Evolutionary conservation across 2,329 filamentous ascomycete species (phyloP).

Genomic region (Lachnellula hyalina): DNA sequence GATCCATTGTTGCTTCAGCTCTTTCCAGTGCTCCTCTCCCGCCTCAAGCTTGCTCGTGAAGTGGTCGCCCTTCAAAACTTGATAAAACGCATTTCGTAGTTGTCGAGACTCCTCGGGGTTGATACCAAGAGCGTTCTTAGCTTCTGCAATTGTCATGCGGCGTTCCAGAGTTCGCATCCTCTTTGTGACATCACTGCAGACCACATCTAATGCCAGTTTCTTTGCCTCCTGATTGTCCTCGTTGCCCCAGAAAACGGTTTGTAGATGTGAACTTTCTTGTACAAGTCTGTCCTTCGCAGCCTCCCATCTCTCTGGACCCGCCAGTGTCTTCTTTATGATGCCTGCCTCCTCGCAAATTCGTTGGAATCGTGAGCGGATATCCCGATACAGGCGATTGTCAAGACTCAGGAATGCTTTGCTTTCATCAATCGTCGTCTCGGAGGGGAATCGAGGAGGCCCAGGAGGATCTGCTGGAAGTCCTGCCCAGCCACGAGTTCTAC

Average conservation of each 20-base stretch:
- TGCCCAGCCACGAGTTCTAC: slow-evolving; percentile 63
- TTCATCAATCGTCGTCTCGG: slow-evolving; percentile 77
- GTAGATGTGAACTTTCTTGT: slow-evolving; percentile 57
- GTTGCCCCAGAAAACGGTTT: slow-evolving; percentile 53
- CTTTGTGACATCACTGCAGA: slow-evolving; percentile 79
- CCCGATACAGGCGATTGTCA: slow-evolving; percentile 56
- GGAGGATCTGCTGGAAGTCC: slow-evolving; percentile 63
- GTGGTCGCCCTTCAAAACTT: slow-evolving; percentile 57
- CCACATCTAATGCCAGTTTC: slow-evolving; percentile 67
- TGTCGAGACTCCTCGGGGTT: slow-evolving; percentile 63
- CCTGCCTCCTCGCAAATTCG: slow-evolving; percentile 61
- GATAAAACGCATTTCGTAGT: slow-evolving; percentile 60
- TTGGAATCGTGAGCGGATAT: slow-evolving; percentile 62
- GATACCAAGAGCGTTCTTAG: slow-evolving; percentile 65
- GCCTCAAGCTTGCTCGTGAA: slow-evolving; percentile 71
- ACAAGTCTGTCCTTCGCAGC: slow-evolving; percentile 63
- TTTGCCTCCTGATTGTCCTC: slow-evolving; percentile 56
- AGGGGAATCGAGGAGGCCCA: slow-evolving; percentile 69
- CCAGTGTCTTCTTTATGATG: slow-evolving; percentile 70
- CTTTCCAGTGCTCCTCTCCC: slow-evolving; percentile 65
- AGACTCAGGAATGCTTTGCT: slow-evolving; percentile 65
- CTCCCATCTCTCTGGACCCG: slow-evolving; percentile 70
- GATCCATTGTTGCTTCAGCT: slow-evolving; percentile 65
- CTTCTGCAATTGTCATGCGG: slow-evolving; percentile 67
- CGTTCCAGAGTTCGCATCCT: slow-evolving; percentile 61